phyloP scores from a whole-genome alignment of 306 rosid genomes.

The Calophaca sinica region DNA sequence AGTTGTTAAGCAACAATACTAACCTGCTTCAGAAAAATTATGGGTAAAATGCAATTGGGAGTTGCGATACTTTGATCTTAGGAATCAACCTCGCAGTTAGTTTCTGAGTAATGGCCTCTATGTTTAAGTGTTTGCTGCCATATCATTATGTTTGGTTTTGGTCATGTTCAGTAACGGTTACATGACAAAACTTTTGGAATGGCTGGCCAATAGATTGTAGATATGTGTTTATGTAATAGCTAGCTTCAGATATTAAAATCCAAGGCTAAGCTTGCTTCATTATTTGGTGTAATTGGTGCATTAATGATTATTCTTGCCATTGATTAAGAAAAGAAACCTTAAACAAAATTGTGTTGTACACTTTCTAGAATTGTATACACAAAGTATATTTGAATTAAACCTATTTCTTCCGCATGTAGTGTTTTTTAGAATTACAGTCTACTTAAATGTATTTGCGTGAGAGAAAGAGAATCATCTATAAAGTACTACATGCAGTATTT shows the following conservation, averaged over 20 bases:
- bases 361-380: neutral
- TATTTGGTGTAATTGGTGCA: constrained; percentile 6
- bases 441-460: neutral
- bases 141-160: constrained; percentile 39
- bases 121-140: constrained; percentile 10
- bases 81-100: constrained; percentile 28
- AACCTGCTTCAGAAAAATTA: neutral
- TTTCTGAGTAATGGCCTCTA: constrained; percentile 7
- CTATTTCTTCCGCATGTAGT: constrained; percentile 1
- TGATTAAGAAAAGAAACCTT: constrained; percentile 28
- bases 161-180: neutral
- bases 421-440: constrained; percentile 16
- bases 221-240: neutral
- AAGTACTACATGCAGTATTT: constrained; percentile 4
- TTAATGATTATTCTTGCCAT: constrained; percentile 12
- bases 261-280: constrained; percentile 18
- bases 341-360: constrained; percentile 6
- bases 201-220: constrained; percentile 11
- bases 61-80: constrained; percentile 1
- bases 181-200: constrained; percentile 29
- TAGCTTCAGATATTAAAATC: constrained; percentile 2
- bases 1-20: neutral
- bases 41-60: neutral
- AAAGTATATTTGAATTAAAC: constrained; percentile 30
- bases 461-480: constrained; percentile 5